Base-by-base conservation (phyloP, 768 basidiomycete genomes). In the Cubamyces sp. region DNA sequence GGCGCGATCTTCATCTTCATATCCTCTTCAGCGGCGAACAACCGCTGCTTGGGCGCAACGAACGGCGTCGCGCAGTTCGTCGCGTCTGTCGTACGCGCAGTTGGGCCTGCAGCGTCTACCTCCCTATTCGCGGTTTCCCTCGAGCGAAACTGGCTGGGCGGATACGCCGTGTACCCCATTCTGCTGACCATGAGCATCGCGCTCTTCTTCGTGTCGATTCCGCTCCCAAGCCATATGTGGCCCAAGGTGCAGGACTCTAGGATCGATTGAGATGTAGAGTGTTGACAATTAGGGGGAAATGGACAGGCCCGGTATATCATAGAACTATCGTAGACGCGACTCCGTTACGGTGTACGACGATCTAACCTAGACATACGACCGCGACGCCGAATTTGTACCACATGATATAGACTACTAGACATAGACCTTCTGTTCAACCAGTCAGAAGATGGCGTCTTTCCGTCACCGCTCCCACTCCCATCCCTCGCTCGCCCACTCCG, bases 401-500 rank as follows among this genome's bases (percentile, higher is more conserved):
- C 5, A 11, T 7, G 11, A 34, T 11, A 8, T 23, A 21, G 15
- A 37, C 15, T 23, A 16, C 30, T 39, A 39, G 30, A 34, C 18
- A 8, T 16, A 23, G 5, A 23, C 23, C 16, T 23, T 37, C 40
- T 23, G 11, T 54, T 19, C 14, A 15, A n/a, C 3, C 23, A 6
- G 3, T 47, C 21, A n/a, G 50, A 12, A 1, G 3, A 21, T 3
- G 15, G 23, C 19, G 28, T 26, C 5, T 23, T 2, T 23, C 49
- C 42, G 51, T 52, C 23, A 64, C 26, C 66, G 61, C 23, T 86
- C 84, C 89, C 90, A 90, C 46, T 78, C 76, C 84, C 84, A 93
- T 18, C 84, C 87, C 68, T 88, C 82, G 34, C 75, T 78, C 25
- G 94, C 90, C 97, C 97, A 99, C 54, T 87, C 83, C 0, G 97